Evolutionary conservation across 495 filamentous ascomycete species (phyloP), one percentile per base, ranked within the genome.

Genomic region (Aspergillus biplanus): DNA sequence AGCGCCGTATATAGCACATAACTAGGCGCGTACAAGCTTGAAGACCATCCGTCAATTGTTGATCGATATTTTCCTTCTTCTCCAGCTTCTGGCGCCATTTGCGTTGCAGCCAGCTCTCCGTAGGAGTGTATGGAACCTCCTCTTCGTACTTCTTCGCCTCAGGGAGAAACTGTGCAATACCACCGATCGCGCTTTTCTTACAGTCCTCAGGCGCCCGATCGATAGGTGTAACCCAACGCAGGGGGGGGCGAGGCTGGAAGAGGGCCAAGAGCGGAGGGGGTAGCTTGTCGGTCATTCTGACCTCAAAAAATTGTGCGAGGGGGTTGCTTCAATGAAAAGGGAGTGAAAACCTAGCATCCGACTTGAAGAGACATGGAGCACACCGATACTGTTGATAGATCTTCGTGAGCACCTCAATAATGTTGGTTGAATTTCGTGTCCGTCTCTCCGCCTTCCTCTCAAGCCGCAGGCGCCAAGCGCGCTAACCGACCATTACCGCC

Each of bases 191-290:
- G 57, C 87, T 85, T 59, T 84, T 79, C 70, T 83, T 85, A 66
- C 90, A 87, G 66, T 93, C 86, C 73, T 96, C 92, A 37, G 93
- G 91, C 33, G 93, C 84, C 70, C 90, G 85, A 74, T 97, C 94
- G 68, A 79, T 81, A 7, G 92, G 92, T 50, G 91, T 89, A 52
- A 97, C 86, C 82, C 90, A 99, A 75, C 93, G 90, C 65, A 99
- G 82, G 56, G 94, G 88, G 53, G 96, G 95, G 34, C 95, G 90
- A 63, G 95, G 91, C 69, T 93, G 90, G 79, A 99, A 99, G 61
- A 99, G 92, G 67, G 90, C 90, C 69, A 97, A 85, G 35, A 99
- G 86, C 65, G 94, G 93, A 53, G 91, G 91, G 54, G 94, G 94
- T 7, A 99, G 89, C 76, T 94, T 92, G 82, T 97, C 93, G 7